Evolutionary conservation across 1,284 basidiomycete genomes (phyloP).

Genomic region (Pascua guehoae): DNA sequence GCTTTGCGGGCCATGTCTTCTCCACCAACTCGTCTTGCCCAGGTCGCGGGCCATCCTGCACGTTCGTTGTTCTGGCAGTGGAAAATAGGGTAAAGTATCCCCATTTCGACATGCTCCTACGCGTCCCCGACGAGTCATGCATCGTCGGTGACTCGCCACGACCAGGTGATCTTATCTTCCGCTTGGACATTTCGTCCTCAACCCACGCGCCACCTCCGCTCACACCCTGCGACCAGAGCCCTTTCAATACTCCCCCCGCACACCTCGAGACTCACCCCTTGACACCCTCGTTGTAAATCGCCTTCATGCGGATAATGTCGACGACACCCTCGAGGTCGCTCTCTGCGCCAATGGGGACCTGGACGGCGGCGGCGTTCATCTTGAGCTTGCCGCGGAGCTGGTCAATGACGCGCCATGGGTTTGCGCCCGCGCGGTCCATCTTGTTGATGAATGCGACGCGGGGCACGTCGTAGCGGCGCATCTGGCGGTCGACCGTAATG

Average conservation of each 20-base stretch:
- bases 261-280: conserved; percentile 65
- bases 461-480: conserved; percentile 94
- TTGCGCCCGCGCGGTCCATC: conserved; percentile 97
- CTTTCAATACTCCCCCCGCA: conserved; percentile 26
- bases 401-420: conserved; percentile 90
- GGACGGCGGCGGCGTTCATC: conserved; percentile 91
- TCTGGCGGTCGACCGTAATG: conserved; percentile 97
- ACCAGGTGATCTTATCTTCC: too few relatives aligned
- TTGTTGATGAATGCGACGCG: conserved; percentile 98
- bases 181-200: too few relatives aligned
- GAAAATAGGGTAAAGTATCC: too few relatives aligned
- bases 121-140: too few relatives aligned
- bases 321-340: conserved; percentile 85
- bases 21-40: too few relatives aligned
- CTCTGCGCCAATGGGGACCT: conserved; percentile 92
- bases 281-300: conserved; percentile 88
- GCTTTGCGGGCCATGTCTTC: background rate
- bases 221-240: too few relatives aligned
- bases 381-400: conserved; percentile 91
- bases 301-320: conserved; percentile 91
- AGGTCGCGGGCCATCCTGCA: too few relatives aligned
- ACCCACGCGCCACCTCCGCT: too few relatives aligned
- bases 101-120: too few relatives aligned
- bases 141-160: too few relatives aligned
- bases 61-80: too few relatives aligned